phyloP scores from a whole-genome alignment of 2,329 filamentous ascomycete species.

The Fusarium nodosum region DNA sequence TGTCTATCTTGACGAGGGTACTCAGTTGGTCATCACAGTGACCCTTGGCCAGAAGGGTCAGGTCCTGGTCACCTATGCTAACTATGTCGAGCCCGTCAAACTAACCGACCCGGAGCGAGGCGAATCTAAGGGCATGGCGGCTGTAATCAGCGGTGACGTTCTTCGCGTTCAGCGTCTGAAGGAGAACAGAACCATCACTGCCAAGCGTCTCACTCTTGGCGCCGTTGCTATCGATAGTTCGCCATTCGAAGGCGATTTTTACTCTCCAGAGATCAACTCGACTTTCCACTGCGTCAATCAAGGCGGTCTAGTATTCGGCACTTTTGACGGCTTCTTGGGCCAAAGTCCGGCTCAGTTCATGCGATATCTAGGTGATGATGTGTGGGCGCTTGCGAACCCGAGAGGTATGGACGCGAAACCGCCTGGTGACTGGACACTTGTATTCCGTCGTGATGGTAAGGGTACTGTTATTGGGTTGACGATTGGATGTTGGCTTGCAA shows the following conservation, averaged over 20 bases:
- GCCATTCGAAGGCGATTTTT: constrained; percentile 22
- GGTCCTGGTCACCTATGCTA: constrained; percentile 27
- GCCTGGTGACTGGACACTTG: constrained; percentile 36
- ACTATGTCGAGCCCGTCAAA: constrained; percentile 31
- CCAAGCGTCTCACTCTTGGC: constrained; percentile 10
- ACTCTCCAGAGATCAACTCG: constrained; percentile 30
- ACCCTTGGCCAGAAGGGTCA: constrained; percentile 18
- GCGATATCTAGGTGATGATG: constrained; percentile 26
- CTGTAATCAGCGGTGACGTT: constrained; percentile 9
- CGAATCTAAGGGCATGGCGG: constrained; percentile 27
- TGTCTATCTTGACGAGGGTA: constrained; percentile 29
- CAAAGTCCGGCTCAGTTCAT: constrained; percentile 34
- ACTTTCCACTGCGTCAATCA: constrained; percentile 34
- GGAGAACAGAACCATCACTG: constrained; percentile 28
- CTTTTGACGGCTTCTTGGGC: constrained; percentile 33
- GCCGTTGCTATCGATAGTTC: constrained; percentile 8
- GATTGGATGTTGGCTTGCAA: constrained; percentile 32
- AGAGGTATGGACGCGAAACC: constrained; percentile 40
- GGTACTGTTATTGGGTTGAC: constrained; percentile 8
- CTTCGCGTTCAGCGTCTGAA: constrained; percentile 30
- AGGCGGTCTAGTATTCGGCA: constrained; percentile 32
- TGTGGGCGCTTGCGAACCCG: constrained; percentile 31
- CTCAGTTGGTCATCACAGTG: constrained; percentile 34
- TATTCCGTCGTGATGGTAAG: constrained; percentile 13
- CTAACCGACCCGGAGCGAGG: constrained; percentile 27